Evolutionary conservation across 352 stramenopile species (phyloP).

Genomic region (Globisporangium irregulare): DNA sequence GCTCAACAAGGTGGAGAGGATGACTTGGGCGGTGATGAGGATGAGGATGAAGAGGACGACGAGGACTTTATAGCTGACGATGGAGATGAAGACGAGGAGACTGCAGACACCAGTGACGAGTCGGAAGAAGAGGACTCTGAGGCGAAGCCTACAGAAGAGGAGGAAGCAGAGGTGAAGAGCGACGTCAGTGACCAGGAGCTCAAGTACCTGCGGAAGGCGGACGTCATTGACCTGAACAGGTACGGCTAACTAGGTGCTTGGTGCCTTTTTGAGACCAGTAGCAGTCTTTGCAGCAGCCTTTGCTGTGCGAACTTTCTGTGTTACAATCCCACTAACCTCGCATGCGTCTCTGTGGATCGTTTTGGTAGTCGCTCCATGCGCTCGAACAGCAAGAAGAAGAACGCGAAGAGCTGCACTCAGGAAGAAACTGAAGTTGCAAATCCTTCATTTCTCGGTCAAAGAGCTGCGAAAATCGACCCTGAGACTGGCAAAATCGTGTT

Average conservation of each 20-base stretch:
- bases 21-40: conserved; percentile 1
- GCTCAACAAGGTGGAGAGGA: conserved; percentile 12
- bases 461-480: conserved; percentile 34
- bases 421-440: not conserved
- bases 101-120: conserved; percentile 14
- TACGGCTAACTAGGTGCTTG: conserved; percentile 14
- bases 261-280: no score
- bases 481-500: conserved; percentile 34
- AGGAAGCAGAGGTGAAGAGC: conserved; percentile 28
- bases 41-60: conserved; percentile 38
- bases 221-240: conserved; percentile 51
- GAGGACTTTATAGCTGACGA: conserved; percentile 49
- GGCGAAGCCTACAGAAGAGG: not conserved
- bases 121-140: conserved; percentile 14
- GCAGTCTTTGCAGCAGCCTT: no score
- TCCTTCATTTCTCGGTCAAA: conserved; percentile 30
- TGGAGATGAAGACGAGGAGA: conserved; percentile 27
- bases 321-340: conserved; percentile 2
- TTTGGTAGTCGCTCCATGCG: conserved; percentile 23
- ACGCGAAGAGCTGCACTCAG: not conserved
- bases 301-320: not conserved
- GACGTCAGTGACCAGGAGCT: conserved; percentile 34
- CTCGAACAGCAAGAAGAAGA: conserved; percentile 16
- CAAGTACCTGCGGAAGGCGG: conserved; percentile 43
- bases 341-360: not conserved